Evolutionary conservation across 2,329 filamentous ascomycete genomes (phyloP).

Genomic region (Sarocladiaceae sp.): DNA sequence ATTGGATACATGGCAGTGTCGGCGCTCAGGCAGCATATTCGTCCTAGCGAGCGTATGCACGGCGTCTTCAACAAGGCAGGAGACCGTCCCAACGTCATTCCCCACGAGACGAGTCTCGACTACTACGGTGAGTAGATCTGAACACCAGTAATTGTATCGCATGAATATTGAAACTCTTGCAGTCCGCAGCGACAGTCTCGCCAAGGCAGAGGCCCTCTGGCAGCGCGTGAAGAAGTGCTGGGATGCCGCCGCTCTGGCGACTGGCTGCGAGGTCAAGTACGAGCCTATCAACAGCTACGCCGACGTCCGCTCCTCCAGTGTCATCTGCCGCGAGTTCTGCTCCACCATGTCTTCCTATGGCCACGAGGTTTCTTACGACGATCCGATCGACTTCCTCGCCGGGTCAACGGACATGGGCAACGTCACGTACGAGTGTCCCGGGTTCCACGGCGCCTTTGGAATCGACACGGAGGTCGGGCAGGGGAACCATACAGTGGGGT

Average conservation of each 20-base stretch:
- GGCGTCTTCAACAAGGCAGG: constrained; percentile 30
- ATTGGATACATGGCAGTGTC: constrained; percentile 28
- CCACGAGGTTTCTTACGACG: constrained; percentile 29
- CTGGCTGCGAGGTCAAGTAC: constrained; percentile 28
- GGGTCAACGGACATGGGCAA: constrained; percentile 46
- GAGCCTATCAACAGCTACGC: constrained; percentile 29
- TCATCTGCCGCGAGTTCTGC: constrained; percentile 36
- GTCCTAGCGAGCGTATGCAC: constrained; percentile 29
- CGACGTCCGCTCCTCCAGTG: constrained; percentile 37
- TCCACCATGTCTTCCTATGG: constrained; percentile 35
- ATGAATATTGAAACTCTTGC: no score
- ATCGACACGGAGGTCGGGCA: constrained; percentile 31
- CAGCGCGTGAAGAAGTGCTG: constrained; percentile 28
- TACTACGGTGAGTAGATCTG: constrained; percentile 24
- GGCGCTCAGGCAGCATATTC: constrained; percentile 31
- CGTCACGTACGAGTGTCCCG: constrained; percentile 39
- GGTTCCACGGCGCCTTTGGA: constrained; percentile 41
- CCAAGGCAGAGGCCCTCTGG: constrained; percentile 7
- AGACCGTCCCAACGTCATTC: constrained; percentile 32
- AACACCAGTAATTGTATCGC: neutral
- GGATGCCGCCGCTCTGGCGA: constrained; percentile 26
- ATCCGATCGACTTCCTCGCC: constrained; percentile 23
- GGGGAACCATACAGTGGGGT: constrained; percentile 32
- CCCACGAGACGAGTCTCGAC: constrained; percentile 30
- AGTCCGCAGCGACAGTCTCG: constrained; percentile 11